Conservation (phyloP, 2,329 filamentous ascomycete species). For the Arachnomyces sp. region DNA sequence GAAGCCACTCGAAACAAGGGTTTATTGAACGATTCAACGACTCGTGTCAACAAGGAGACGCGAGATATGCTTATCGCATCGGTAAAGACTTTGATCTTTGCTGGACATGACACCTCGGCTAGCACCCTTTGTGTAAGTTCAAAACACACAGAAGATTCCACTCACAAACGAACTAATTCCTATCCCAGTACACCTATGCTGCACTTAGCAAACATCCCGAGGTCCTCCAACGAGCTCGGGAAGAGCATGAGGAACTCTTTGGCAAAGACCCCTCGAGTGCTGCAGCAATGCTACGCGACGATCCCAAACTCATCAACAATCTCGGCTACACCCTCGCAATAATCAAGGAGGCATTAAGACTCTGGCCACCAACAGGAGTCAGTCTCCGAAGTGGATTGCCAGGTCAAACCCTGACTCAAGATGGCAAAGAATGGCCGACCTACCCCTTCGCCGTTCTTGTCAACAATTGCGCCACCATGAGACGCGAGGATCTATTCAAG, state of each 20-base stretch:
- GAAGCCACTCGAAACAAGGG: conserved; percentile 6
- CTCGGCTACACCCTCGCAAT: conserved; percentile 46
- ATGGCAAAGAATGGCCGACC: conserved; percentile 12
- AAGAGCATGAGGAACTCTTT: conserved; percentile 48
- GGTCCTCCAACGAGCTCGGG: conserved; percentile 29
- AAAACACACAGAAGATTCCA: background rate
- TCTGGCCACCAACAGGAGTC: conserved; percentile 32
- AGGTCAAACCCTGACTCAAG: conserved; percentile 5
- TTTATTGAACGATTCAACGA: conserved; percentile 3
- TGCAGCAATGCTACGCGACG: conserved; percentile 24
- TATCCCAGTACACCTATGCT: conserved; percentile 2
- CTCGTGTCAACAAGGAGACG: conserved; percentile 6
- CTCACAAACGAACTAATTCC: no score
- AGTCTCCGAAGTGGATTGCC: conserved; percentile 13
- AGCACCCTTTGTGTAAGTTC: conserved; percentile 14
- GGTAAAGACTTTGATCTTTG: conserved; percentile 35
- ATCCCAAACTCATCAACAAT: conserved; percentile 38
- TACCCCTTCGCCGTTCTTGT: conserved; percentile 13
- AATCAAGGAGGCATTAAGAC: conserved; percentile 47
- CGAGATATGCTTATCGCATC: conserved; percentile 11
- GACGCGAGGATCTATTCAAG: conserved; percentile 12
- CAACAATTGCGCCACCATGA: conserved; percentile 13
- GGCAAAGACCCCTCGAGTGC: conserved; percentile 33
- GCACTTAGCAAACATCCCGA: conserved; percentile 24
- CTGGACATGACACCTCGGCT: conserved; percentile 21